These are phyloP conservation scores for Plasmodium inui DNA, from an alignment of 169 alveolate genomes.

Conservation along the genomic window DNA sequence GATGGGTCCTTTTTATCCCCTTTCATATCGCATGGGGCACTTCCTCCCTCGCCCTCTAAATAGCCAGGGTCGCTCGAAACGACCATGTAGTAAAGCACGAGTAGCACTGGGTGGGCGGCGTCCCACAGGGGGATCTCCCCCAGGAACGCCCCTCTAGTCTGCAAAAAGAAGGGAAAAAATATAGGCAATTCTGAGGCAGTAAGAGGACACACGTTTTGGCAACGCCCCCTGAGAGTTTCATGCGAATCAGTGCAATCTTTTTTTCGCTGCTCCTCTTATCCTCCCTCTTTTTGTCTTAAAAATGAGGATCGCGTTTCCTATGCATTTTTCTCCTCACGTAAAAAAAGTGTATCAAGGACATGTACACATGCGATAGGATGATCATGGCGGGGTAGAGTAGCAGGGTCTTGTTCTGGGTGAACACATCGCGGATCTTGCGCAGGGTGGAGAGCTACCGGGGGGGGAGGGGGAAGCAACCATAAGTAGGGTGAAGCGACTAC, in stretches of 20 bases:
- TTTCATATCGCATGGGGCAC: no score
- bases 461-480: background rate
- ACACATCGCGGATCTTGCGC: background rate
- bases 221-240: no score
- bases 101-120: slow-evolving; percentile 23
- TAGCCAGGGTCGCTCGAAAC: slow-evolving; percentile 62
- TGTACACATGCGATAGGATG: slow-evolving; percentile 4
- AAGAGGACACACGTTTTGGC: background rate
- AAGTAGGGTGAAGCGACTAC: background rate
- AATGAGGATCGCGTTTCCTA: background rate
- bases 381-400: slow-evolving; percentile 32
- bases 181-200: background rate
- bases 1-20: background rate
- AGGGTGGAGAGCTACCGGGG: slow-evolving; percentile 18
- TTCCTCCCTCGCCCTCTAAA: slow-evolving; percentile 4
- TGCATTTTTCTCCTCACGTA: slow-evolving; percentile 39
- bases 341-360: slow-evolving; percentile 9
- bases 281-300: background rate
- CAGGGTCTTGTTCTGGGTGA: slow-evolving; percentile 12
- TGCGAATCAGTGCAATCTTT: background rate
- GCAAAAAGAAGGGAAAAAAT: slow-evolving; percentile 6
- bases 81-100: slow-evolving; percentile 37
- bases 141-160: slow-evolving; percentile 1
- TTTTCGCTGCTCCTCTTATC: background rate
- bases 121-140: background rate